Conservation (phyloP, 106 monocot species). For the Cymbidium sinense region DNA sequence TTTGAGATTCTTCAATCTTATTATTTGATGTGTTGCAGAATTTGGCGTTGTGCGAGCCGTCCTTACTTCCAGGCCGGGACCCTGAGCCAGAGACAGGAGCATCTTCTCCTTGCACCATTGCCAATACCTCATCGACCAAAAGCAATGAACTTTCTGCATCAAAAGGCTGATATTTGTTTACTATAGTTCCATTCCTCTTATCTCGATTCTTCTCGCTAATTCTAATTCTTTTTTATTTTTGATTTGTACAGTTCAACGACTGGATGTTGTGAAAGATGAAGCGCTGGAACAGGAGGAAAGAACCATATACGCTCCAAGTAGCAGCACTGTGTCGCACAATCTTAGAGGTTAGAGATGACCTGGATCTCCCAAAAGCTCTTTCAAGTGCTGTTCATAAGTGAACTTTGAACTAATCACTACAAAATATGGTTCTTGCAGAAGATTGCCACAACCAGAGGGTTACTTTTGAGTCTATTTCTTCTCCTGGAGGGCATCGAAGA, state of each 20-base stretch:
- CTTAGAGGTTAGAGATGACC: slow-evolving; percentile 32
- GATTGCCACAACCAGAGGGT: slow-evolving; percentile 44
- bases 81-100: slow-evolving; percentile 30
- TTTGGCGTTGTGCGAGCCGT: slow-evolving; percentile 39
- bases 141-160: background rate
- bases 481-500: slow-evolving; percentile 9
- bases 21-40: slow-evolving; percentile 25
- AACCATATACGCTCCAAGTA: slow-evolving; percentile 21
- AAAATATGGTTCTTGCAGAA: slow-evolving; percentile 7
- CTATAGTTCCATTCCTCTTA: background rate
- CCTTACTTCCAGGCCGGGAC: slow-evolving; percentile 4
- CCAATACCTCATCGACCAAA: background rate
- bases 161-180: background rate
- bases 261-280: slow-evolving; percentile 3
- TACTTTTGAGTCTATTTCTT: slow-evolving; percentile 32
- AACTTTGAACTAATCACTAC: background rate
- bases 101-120: slow-evolving; percentile 6
- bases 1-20: background rate
- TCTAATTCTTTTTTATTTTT: background rate
- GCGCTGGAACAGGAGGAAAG: slow-evolving; percentile 19
- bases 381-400: background rate
- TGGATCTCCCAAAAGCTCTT: background rate
- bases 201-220: background rate
- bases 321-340: slow-evolving; percentile 45
- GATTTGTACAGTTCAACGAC: background rate